Percentiles rank a stretch among this genome's conserved stretches.
Evolutionary conservation across 2,329 filamentous ascomycete genomes (phyloP).

Genomic region (Cytospora piceae): DNA sequence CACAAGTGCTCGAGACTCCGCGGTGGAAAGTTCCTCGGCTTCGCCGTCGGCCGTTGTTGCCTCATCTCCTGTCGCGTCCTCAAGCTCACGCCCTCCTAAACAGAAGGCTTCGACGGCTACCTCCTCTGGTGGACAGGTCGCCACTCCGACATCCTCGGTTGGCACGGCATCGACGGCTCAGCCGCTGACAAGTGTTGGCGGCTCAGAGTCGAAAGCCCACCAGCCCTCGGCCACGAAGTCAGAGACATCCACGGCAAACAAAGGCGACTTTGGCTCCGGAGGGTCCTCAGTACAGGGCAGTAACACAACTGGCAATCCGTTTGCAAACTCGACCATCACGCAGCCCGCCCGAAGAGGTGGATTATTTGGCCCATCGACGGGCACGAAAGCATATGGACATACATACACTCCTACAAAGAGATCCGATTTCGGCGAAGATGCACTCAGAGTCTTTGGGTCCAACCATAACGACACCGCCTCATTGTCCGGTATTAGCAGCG

Average conservation of each 20-base stretch:
- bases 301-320: not conserved
- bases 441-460: no score
- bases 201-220: not conserved
- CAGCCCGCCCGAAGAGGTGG: not conserved
- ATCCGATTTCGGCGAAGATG: no score
- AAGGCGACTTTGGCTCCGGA: not conserved
- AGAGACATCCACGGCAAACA: not conserved
- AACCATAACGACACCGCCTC: no score
- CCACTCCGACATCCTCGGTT: not conserved
- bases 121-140: not conserved
- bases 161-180: not conserved
- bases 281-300: not conserved
- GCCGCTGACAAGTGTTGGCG: no score
- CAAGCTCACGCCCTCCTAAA: not conserved
- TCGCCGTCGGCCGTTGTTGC: no score
- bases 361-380: not conserved
- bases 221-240: not conserved
- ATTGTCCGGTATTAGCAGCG: no score
- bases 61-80: not conserved
- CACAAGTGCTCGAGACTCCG: no score
- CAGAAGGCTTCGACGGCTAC: not conserved
- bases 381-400: no score
- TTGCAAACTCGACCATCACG: not conserved
- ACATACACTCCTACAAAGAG: no score
- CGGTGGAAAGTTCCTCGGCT: not conserved